Percentiles rank a stretch among this genome's conserved stretches.
Conservation (phyloP, 2,329 filamentous ascomycete genomes). For the Apiospora phragmitis region DNA sequence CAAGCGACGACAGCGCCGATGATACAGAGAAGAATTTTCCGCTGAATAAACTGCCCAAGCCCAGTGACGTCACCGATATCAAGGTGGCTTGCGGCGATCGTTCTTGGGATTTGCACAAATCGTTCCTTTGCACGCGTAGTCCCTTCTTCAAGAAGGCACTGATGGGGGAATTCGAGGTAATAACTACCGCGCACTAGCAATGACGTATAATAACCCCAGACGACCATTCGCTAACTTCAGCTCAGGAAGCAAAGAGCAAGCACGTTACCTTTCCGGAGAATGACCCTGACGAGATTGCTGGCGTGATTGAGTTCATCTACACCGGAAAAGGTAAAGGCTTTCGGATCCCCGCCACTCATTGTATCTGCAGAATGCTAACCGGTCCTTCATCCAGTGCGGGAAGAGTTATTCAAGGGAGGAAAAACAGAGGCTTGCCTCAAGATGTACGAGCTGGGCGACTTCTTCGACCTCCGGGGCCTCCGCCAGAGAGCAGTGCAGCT, state of each 20-base stretch:
- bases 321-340: neutral
- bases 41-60: neutral
- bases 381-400: neutral
- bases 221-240: neutral
- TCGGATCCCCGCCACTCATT: neutral
- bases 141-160: slow-evolving; percentile 7
- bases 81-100: slow-evolving; percentile 5
- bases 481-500: neutral
- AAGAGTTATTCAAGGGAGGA: neutral
- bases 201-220: no score
- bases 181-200: neutral
- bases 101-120: slow-evolving; percentile 7
- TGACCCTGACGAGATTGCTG: neutral
- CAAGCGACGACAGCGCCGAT: neutral
- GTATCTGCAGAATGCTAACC: no score
- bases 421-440: neutral
- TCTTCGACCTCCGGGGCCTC: slow-evolving; percentile 52
- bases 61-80: neutral
- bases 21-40: neutral
- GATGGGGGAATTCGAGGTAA: neutral
- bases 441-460: neutral
- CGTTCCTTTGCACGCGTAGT: neutral
- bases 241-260: neutral
- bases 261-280: neutral
- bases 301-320: neutral